phyloP scores from a whole-genome alignment of 257 asterid species.

The Penstemon davidsonii region DNA sequence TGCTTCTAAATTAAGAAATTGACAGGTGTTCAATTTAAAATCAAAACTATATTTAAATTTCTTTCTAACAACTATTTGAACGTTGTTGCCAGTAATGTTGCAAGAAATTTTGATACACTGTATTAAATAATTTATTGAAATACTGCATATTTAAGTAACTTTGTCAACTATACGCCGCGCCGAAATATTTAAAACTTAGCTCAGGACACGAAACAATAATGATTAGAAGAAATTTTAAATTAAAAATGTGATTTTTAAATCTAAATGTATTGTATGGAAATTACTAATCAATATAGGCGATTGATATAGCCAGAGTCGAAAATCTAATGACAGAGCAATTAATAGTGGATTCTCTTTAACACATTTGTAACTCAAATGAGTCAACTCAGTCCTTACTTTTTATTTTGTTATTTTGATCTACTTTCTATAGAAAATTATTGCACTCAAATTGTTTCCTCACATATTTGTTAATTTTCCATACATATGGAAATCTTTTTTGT shows the following conservation, averaged over 20 bases:
- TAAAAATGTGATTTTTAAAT: neutral
- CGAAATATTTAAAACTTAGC: neutral
- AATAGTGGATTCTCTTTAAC: too few relatives aligned
- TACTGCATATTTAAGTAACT: neutral
- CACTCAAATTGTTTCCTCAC: too few relatives aligned
- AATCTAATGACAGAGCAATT: too few relatives aligned
- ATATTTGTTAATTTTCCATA: too few relatives aligned
- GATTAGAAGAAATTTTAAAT: neutral
- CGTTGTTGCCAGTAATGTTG: slow-evolving; percentile 33
- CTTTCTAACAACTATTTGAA: slow-evolving; percentile 17
- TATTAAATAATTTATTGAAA: neutral
- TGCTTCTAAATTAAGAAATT: neutral
- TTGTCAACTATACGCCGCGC: neutral
- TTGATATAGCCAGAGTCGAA: too few relatives aligned
- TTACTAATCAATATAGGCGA: too few relatives aligned
- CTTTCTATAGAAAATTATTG: too few relatives aligned
- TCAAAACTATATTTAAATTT: neutral
- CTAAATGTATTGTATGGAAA: neutral
- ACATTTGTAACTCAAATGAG: too few relatives aligned
- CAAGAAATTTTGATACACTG: neutral
- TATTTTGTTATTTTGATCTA: too few relatives aligned
- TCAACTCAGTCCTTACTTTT: too few relatives aligned
- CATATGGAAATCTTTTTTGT: too few relatives aligned
- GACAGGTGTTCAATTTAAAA: slow-evolving; percentile 26
- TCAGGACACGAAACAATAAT: slow-evolving; percentile 1